Evolutionary conservation across 2,329 filamentous ascomycete species (phyloP), one percentile per base, ranked within the genome.

Genomic region (Colletotrichum destructivum): DNA sequence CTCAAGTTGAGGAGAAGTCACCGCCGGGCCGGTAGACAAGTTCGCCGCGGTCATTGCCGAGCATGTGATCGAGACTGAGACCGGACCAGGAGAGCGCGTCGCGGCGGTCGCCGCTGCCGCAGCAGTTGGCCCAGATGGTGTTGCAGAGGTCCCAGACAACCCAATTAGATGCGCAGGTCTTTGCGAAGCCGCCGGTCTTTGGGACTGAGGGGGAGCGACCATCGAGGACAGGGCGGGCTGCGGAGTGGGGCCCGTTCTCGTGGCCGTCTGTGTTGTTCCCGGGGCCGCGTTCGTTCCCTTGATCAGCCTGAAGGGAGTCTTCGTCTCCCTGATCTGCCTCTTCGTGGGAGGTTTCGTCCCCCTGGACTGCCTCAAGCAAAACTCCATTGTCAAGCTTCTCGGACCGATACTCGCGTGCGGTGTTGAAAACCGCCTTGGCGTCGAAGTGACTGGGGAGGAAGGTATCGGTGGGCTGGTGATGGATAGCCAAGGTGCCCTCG

Each of bases 1-100:
- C 26, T 40, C 65, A 67, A 12, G 65, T 62, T 3, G 57, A 62
- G 6, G 65, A 67, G 49, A 67, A 67, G 40, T 18, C 38, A 26
- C 65, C 65, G 23, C 54, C 15, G 11, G 18, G 31, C 57, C 26
- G 65, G 57, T 67, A 67, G 46, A 62, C 65, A 46, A 67, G 26
- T 38, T 35, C 57, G 57, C 65, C 65, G 49, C 49, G 47, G 23
- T 62, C 49, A 49, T 67, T 67, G 56, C 57, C 65, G 57, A 67
- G 57, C 57, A 67, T 67, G 49, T 67, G 65, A 47, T 67, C 65
- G 56, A 67, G 49, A 26, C 59, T 57, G 57, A 67, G 46, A 31
- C 57, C 57, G 40, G 65, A 62, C 65, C 65, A 68, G 49, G 26
- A 63, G 49, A 49, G 21, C 1, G 9, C 40, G 1, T 59, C 59